These are phyloP conservation scores for Liriodendron chinense DNA, from an alignment of 164 flowering plant genomes.

Conservation along the genomic window DNA sequence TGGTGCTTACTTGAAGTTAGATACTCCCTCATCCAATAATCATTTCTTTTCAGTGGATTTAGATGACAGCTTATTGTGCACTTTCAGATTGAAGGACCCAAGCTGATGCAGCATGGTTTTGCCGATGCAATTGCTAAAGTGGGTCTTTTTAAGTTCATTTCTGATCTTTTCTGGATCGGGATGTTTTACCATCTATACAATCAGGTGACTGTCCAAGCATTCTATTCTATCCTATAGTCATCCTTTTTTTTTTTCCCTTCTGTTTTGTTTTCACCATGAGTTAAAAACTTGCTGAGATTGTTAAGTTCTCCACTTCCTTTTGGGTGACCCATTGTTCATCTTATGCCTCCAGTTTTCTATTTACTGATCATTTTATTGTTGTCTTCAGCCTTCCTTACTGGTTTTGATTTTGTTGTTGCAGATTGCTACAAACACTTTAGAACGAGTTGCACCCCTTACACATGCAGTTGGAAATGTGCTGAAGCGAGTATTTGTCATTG, in stretches of 20 bases:
- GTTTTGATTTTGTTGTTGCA: slow-evolving; percentile 14
- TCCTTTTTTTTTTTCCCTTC: not conserved
- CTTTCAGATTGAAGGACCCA: slow-evolving; percentile 62
- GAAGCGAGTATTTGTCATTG: slow-evolving; percentile 63
- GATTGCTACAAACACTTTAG: slow-evolving; percentile 65
- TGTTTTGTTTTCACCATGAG: not conserved
- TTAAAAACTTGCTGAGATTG: not conserved
- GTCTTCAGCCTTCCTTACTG: not conserved
- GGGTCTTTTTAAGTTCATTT: slow-evolving; percentile 49
- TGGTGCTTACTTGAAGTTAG: not conserved
- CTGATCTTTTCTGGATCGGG: slow-evolving; percentile 63
- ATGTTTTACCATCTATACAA: slow-evolving; percentile 71
- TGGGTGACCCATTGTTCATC: not conserved
- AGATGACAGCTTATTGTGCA: not conserved
- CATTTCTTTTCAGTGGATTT: not conserved
- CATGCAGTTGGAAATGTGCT: slow-evolving; percentile 69
- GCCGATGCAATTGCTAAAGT: slow-evolving; percentile 61
- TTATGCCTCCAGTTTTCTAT: not conserved
- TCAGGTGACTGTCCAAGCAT: slow-evolving; percentile 34
- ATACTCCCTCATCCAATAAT: not conserved
- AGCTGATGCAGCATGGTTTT: slow-evolving; percentile 57
- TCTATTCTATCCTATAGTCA: not conserved
- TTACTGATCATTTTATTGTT: not conserved
- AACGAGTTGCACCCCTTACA: slow-evolving; percentile 63
- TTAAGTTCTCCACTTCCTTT: not conserved